phyloP scores from a whole-genome alignment of 139 green algal species.

The Diplosphaera chodatii region DNA sequence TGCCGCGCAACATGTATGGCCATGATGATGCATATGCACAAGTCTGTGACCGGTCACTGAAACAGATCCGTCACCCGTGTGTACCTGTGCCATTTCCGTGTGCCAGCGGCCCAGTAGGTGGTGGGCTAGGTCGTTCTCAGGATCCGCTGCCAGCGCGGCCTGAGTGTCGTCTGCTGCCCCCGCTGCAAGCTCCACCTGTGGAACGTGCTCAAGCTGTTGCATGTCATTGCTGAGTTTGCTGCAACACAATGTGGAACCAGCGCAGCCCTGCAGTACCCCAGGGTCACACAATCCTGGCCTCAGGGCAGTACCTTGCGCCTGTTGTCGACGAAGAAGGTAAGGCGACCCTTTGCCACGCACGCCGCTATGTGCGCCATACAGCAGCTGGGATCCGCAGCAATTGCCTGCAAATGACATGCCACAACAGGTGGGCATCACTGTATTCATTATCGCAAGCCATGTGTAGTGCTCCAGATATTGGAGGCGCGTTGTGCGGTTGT shows the following conservation, averaged over 20 bases:
- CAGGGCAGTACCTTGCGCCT: conserved; percentile 35
- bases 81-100: conserved; percentile 62
- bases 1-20: too few species aligned
- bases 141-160: conserved; percentile 41
- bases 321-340: conserved; percentile 69
- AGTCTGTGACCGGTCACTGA: too few species aligned
- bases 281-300: not conserved
- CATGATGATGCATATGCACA: not conserved
- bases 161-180: conserved; percentile 44
- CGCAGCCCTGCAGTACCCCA: too few species aligned
- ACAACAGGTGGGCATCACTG: too few species aligned
- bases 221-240: too few species aligned
- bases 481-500: too few species aligned
- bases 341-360: conserved; percentile 56
- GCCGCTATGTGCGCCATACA: conserved; percentile 23
- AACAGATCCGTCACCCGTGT: too few species aligned
- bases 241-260: too few species aligned
- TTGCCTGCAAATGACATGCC: conserved; percentile 13
- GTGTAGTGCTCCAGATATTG: too few species aligned
- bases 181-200: conserved; percentile 52
- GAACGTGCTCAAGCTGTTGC: too few species aligned
- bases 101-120: conserved; percentile 75
- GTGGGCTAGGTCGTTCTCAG: conserved; percentile 60
- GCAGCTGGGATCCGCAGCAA: not conserved
- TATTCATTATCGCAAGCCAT: too few species aligned